Base-by-base conservation (phyloP, 163 green algal genomes). In the Scenedesmus sp. region DNA sequence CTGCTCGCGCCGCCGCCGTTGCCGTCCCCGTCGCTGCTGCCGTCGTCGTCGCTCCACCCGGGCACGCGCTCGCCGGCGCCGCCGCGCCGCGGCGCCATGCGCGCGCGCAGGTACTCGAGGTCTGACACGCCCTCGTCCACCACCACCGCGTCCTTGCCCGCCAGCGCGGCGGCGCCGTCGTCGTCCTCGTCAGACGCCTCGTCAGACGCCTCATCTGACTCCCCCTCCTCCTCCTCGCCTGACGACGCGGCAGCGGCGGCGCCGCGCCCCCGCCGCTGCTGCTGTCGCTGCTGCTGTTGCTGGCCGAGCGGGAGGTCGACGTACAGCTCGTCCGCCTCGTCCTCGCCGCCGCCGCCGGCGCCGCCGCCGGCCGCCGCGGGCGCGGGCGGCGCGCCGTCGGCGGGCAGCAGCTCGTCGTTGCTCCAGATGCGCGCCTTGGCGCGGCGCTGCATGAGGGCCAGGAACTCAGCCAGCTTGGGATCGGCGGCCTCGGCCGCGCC, bases 381-480 rank as follows among this genome's bases (percentile, higher is more conserved):
- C 0, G 34, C 51, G 20, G 29, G 34, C 18, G 50, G 50, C 36
- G 67, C 67, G 42, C 47, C 39, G 66, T 33, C n/a, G 67, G 50
- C 36, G 31, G 67, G 67, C 67, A 65, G 67, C 70, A 86, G 29
- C 60, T 96, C 96, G 53, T 98, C 94, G 83, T 98, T 98, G 60
- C 75, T 85, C 95, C 96, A 99, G 17, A 98, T 89, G 39, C 92
- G 87, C 0, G 87, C 82, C 53, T 93, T 93, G 31, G 50, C 75
- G 4, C 91, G 88, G 1, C 93, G 94, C 81, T 94, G 78, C 94
- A 98, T 98, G 5, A 98, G 70, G 48, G 91, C 80, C 85, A 99
- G 73, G 71, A 98, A 99, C 90, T 99, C 96, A 17, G 84, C 76
- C 62, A 98, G 87, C 85, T 93, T 87, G 0, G 90, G 87, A 77